Conservation (phyloP, 768 basidiomycete species). For the Podaxis sp. region DNA sequence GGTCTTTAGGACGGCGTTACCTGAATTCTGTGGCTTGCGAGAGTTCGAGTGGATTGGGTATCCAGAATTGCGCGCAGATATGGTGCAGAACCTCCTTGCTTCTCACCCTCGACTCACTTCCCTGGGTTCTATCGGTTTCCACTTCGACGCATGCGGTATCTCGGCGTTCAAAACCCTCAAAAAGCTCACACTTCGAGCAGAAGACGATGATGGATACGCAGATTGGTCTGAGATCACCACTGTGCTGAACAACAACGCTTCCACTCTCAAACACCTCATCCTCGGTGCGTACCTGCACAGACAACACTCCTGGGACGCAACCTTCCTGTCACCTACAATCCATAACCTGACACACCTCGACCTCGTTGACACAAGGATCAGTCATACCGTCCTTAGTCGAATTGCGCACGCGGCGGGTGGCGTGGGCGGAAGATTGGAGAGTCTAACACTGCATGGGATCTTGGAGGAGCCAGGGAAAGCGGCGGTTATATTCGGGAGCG, state of each 20-base stretch:
- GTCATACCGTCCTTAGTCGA: constrained; percentile 58
- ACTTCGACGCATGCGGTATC: constrained; percentile 71
- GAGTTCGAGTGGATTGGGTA: constrained; percentile 82
- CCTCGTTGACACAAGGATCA: constrained; percentile 69
- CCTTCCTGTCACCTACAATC: constrained; percentile 62
- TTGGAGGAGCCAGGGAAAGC: constrained; percentile 61
- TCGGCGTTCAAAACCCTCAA: constrained; percentile 59
- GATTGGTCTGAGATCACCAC: constrained; percentile 68
- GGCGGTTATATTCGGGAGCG: constrained; percentile 58
- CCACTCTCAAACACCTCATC: constrained; percentile 58
- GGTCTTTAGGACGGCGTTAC: constrained; percentile 64
- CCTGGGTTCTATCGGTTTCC: constrained; percentile 72
- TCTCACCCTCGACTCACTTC: constrained; percentile 54
- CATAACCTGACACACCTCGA: constrained; percentile 69
- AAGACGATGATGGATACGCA: constrained; percentile 71
- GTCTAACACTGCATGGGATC: constrained; percentile 65
- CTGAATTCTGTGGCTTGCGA: constrained; percentile 56
- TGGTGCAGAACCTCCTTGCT: constrained; percentile 56
- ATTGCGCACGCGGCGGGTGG: constrained; percentile 59
- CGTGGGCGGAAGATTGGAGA: constrained; percentile 35
- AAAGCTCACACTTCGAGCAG: constrained; percentile 67
- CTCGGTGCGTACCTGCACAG: constrained; percentile 70
- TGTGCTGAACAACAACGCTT: constrained; percentile 59
- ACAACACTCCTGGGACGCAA: constrained; percentile 65
- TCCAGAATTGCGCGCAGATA: constrained; percentile 66